phyloP scores from a whole-genome alignment of 108 stramenopile genomes.

The Fistulifera solaris region DNA sequence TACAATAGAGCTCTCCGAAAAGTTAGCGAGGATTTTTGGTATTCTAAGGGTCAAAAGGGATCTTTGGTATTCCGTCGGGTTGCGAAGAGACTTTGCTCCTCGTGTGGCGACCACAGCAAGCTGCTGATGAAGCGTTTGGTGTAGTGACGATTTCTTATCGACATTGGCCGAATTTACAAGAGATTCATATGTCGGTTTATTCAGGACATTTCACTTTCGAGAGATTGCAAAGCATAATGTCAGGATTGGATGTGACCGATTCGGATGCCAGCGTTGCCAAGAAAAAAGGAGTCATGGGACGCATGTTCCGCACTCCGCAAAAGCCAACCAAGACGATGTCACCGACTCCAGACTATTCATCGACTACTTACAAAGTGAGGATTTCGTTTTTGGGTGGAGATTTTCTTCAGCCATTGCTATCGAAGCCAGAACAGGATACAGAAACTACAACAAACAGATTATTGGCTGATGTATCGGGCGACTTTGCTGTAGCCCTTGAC shows the following conservation, averaged over 20 bases:
- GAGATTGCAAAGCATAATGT: background rate
- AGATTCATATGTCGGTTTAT: slow-evolving; percentile 43
- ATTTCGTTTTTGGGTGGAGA: slow-evolving; percentile 21
- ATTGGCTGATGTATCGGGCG: slow-evolving; percentile 66
- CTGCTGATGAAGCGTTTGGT: slow-evolving; percentile 33
- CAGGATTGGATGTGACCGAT: background rate
- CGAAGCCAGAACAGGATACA: slow-evolving; percentile 16
- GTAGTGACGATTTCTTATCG: slow-evolving; percentile 72
- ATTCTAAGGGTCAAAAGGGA: slow-evolving; percentile 72
- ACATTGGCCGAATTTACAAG: slow-evolving; percentile 28
- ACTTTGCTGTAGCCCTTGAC: slow-evolving; percentile 59
- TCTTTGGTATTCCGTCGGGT: slow-evolving; percentile 15
- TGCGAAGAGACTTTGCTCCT: slow-evolving; percentile 12
- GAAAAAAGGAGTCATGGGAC: background rate
- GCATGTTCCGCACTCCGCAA: background rate
- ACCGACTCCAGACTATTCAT: slow-evolving; percentile 4
- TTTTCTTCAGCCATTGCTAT: slow-evolving; percentile 59
- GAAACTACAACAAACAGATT: slow-evolving; percentile 14
- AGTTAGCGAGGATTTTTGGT: slow-evolving; percentile 75
- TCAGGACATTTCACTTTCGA: slow-evolving; percentile 23
- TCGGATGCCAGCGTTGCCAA: background rate
- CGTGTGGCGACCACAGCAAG: slow-evolving; percentile 27
- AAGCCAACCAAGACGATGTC: slow-evolving; percentile 3
- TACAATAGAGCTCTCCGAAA: slow-evolving; percentile 49
- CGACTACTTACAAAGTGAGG: background rate